A percentile compares a stretch with the other conserved stretches of the same genome.
phyloP scores from a whole-genome alignment of 2,329 filamentous ascomycete species.

The Fusarium cicatricum region DNA sequence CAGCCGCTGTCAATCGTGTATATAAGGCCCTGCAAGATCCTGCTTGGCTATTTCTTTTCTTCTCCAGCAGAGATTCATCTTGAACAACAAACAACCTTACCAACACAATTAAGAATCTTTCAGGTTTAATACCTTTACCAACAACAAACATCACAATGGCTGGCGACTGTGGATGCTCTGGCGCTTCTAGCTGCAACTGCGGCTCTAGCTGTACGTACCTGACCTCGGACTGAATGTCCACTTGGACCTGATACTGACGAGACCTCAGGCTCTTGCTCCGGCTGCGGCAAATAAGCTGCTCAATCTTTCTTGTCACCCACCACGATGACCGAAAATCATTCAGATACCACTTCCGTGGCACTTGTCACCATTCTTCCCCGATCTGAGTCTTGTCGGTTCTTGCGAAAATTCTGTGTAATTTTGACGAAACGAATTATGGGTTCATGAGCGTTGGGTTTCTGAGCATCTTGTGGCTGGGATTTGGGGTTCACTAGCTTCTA shows the following conservation, averaged over 20 bases:
- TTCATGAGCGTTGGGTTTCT: constrained; percentile 16
- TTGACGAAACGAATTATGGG: constrained; percentile 14
- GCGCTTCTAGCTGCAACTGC: constrained; percentile 48
- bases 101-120: constrained; percentile 5
- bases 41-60: not conserved
- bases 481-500: constrained; percentile 26
- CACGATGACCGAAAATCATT: constrained; percentile 22
- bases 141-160: constrained; percentile 45
- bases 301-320: constrained; percentile 9
- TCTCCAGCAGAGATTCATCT: constrained; percentile 25
- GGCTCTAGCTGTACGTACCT: constrained; percentile 48
- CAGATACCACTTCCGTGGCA: constrained; percentile 22
- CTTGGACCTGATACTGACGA: constrained; percentile 19
- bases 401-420: constrained; percentile 6
- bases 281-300: constrained; percentile 42
- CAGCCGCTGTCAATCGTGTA: constrained; percentile 21
- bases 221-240: not conserved
- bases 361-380: constrained; percentile 26
- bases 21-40: constrained; percentile 39
- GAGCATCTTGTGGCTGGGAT: constrained; percentile 25
- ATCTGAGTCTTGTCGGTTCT: constrained; percentile 9
- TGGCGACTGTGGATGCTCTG: constrained; percentile 50
- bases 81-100: constrained; percentile 2
- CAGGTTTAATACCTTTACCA: constrained; percentile 13
- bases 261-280: constrained; percentile 45